Evolutionary conservation across 2,329 filamentous ascomycete genomes (phyloP), one percentile per base, ranked within the genome.

Genomic region (Dactylonectria estremocensis): DNA sequence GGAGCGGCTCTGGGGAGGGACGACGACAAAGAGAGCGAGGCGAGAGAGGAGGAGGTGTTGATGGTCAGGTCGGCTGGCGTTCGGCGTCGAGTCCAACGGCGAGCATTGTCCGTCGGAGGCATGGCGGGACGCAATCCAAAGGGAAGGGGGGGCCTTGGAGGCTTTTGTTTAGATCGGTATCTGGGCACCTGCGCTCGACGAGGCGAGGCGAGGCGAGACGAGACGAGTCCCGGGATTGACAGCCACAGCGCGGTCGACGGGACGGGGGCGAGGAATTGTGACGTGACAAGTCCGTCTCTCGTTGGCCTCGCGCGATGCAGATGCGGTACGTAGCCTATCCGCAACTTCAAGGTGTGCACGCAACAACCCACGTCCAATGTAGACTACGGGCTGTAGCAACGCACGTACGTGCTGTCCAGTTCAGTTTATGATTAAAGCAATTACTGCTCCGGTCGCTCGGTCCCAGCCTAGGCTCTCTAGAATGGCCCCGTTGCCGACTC

Each of bases 21-120:
- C 56, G 66, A 61, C 40, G 40, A n/a, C 24, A 53, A 70, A 45
- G 3, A 28, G 11, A 16, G 11, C 33, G 74, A 74, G 33, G 71
- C 71, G 72, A 73, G 72, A 68, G 74, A 74, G 53, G 71, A 69
- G 9, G 50, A 33, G 28, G 72, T 76, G 66, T 74, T 73, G 67
- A 76, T 71, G 20, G 69, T 74, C 59, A 76, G 63, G 60, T 76
- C 72, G 65, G 69, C 71, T 63, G 68, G 70, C 37, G 70, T 71
- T 56, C 68, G 74, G 59, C 71, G 69, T 72, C 72, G 70, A 67
- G 68, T 72, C 70, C 67, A 67, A 40, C 67, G 72, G 69, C 71
- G 72, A 68, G 65, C 71, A 76, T 74, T 76, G 74, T 76, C 74
- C 62, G 66, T 69, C 67, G 72, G 73, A 58, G 71, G 62, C 73